Evolutionary conservation across 345 rosid genomes (phyloP), one percentile per base, ranked within the genome.

Genomic region (Odontarrhena argentea): DNA sequence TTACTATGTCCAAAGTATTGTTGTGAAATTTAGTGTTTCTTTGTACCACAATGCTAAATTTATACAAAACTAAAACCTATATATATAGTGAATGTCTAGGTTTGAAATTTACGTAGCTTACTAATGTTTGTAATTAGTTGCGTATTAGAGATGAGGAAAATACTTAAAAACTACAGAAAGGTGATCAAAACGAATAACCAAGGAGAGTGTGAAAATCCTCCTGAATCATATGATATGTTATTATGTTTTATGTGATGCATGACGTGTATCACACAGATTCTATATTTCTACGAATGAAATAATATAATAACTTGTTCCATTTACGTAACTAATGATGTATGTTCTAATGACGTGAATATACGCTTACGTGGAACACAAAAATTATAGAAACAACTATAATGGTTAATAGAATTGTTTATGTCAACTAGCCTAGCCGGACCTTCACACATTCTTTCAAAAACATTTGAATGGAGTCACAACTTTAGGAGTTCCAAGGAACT

Each of bases 201-300:
- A 48, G 14, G 42, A 28, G 43, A 15, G 28, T 10, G 35, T 34
- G 42, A 66, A 12, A 24, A 38, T 14, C 45, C 12, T 43, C 36
- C 7, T 11, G 61, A 54, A 64, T 30, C 58, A 52, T 65, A 53
- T 41, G 37, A n/a, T 44, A 32, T 8, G 36, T 10, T 4, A 18
- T 18, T 18, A 18, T 18, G 22, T 18, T 18, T 6, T 7, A 34
- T 53, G 60, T 53, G 60, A 41, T 51, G 60, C 35, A 44, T 45
- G 71, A 67, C 55, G 55, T 35, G 70, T 55, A 55, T 45, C 34
- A 45, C 71, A 67, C 55, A 55, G 14, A 67, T 67, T 44, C 41
- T 55, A 41, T n/a, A 18, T 18, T 45, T 44, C 54, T 55, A 45
- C 24, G 46, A 46, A 2, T 18, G 7, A 55, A 44, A 45, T 5